These are phyloP conservation scores for Claviceps sp. DNA, from an alignment of 2,329 filamentous ascomycete species.

Conservation along the genomic window DNA sequence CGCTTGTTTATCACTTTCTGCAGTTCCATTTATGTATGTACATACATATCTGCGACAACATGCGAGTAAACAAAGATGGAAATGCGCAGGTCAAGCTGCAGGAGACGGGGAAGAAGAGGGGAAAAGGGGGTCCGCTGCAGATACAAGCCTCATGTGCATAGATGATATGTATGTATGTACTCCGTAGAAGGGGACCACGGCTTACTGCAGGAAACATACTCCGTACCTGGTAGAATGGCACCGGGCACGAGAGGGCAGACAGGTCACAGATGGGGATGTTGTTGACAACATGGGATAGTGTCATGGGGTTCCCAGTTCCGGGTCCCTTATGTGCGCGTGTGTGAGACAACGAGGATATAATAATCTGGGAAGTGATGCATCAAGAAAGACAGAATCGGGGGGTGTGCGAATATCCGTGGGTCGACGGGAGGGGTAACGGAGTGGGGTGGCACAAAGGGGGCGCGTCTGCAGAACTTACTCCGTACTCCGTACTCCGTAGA, in stretches of 20 bases:
- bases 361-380: too few species aligned
- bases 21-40: too few species aligned
- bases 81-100: background rate
- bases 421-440: too few species aligned
- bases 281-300: background rate
- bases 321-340: background rate
- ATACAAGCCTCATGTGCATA: too few species aligned
- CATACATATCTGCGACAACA: background rate
- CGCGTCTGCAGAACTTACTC: too few species aligned
- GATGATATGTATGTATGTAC: too few species aligned
- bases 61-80: background rate
- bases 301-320: background rate
- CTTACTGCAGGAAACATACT: background rate
- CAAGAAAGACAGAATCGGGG: too few species aligned
- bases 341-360: background rate
- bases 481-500: too few species aligned
- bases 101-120: background rate
- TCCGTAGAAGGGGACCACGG: background rate
- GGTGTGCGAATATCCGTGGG: too few species aligned
- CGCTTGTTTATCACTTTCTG: background rate
- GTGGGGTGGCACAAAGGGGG: too few species aligned
- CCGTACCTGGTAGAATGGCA: too few species aligned
- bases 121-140: background rate
- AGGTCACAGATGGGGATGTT: background rate
- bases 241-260: background rate